phyloP scores from a whole-genome alignment of 805 yeast species.

The Pichia californica region DNA sequence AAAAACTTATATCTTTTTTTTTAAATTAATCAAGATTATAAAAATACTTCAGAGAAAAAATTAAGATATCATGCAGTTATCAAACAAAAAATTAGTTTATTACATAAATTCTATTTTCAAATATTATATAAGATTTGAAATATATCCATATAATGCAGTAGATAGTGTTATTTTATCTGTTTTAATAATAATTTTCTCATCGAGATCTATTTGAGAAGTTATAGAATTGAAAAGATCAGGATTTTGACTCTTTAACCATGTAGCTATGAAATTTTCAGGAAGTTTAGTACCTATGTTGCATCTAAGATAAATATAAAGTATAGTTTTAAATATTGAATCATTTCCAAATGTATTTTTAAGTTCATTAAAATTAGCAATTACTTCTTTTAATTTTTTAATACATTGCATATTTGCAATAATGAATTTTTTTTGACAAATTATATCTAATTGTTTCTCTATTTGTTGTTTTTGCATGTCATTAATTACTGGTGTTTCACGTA shows the following conservation, averaged over 20 bases:
- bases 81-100: no score
- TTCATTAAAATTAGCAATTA: conserved; percentile 9
- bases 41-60: no score
- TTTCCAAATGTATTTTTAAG: background rate
- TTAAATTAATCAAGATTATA: no score
- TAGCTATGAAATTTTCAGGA: conserved; percentile 36
- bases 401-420: conserved; percentile 28
- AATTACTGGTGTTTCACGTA: conserved; percentile 24
- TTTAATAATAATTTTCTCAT: background rate
- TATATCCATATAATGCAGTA: no score
- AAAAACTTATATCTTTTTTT: no score
- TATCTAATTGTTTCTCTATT: conserved; percentile 18
- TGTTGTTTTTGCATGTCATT: conserved; percentile 24
- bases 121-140: no score
- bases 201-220: no score
- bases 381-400: conserved; percentile 18
- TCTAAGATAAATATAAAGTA: conserved; percentile 35
- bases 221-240: conserved; percentile 23
- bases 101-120: no score
- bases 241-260: conserved; percentile 29
- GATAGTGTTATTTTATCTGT: background rate
- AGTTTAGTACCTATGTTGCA: conserved; percentile 24
- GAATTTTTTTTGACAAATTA: conserved; percentile 22
- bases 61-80: no score
- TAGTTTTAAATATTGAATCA: conserved; percentile 28